Evolutionary conservation across 2,329 filamentous ascomycete genomes (phyloP).

Genomic region (Aspergillus clavatus): DNA sequence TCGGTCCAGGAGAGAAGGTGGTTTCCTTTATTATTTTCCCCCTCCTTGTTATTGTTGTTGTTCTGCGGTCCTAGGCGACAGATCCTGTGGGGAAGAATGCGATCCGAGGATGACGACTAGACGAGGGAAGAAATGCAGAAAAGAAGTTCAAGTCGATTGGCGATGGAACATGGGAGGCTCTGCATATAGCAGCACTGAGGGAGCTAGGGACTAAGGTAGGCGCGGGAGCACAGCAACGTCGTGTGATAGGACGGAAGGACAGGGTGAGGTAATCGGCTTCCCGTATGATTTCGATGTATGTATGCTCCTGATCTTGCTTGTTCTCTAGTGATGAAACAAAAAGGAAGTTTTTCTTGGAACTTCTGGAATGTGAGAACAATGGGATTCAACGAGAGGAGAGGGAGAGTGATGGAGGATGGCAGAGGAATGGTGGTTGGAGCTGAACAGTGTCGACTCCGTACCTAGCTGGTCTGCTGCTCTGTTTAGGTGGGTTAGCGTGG

Average conservation of each 20-base stretch:
- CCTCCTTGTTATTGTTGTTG: slow-evolving; percentile 3
- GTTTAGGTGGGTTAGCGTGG: not conserved
- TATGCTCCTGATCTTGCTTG: not conserved
- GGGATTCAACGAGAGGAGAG: not conserved
- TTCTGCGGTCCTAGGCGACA: not conserved
- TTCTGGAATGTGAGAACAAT: slow-evolving; percentile 2
- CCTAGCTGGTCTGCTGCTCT: not conserved
- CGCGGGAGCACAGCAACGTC: slow-evolving; percentile 22
- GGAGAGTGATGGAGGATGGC: slow-evolving; percentile 1
- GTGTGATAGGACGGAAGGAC: slow-evolving; percentile 22
- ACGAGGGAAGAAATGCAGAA: slow-evolving; percentile 1
- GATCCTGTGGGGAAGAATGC: not conserved
- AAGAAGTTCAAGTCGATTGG: slow-evolving; percentile 9
- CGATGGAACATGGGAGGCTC: slow-evolving; percentile 13
- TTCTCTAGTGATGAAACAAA: not conserved
- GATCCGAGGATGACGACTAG: slow-evolving; percentile 2
- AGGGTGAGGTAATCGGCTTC: slow-evolving; percentile 1
- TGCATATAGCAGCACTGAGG: slow-evolving; percentile 17
- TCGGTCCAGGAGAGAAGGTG: slow-evolving; percentile 6
- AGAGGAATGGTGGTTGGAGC: not conserved
- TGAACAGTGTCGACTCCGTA: no score
- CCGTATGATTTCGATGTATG: not conserved
- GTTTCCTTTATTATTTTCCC: not conserved
- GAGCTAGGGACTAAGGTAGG: slow-evolving; percentile 13
- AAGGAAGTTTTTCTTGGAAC: not conserved